These are phyloP conservation scores for Westerdykella sp. DNA, from an alignment of 2,329 filamentous ascomycete species.

Conservation along the genomic window DNA sequence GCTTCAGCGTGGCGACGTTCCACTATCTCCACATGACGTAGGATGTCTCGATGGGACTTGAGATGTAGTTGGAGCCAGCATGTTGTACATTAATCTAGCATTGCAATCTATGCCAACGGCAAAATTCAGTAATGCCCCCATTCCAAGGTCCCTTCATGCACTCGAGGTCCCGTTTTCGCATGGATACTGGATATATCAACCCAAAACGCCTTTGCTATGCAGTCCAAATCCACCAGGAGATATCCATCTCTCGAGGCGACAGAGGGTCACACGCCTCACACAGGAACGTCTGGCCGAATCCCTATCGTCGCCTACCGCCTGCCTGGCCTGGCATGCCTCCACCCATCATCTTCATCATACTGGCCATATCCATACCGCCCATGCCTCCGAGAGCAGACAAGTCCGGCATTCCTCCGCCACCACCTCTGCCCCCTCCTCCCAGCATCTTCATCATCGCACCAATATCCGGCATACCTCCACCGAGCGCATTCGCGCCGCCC, in stretches of 20 bases:
- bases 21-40: too few relatives aligned
- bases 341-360: constrained; percentile 36
- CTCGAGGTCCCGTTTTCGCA: too few relatives aligned
- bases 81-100: too few relatives aligned
- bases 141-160: too few relatives aligned
- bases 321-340: constrained; percentile 15
- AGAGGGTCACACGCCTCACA: too few relatives aligned
- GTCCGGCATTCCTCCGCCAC: constrained; percentile 57
- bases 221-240: constrained; percentile 1
- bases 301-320: constrained; percentile 17
- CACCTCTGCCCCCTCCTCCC: constrained; percentile 60
- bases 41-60: too few relatives aligned
- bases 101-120: too few relatives aligned
- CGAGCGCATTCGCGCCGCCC: constrained; percentile 65
- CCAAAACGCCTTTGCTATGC: constrained; percentile 29
- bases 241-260: not conserved
- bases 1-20: too few relatives aligned
- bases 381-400: constrained; percentile 56
- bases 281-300: not conserved
- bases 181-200: too few relatives aligned
- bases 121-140: too few relatives aligned
- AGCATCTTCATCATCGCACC: constrained; percentile 89
- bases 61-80: too few relatives aligned
- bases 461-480: constrained; percentile 69
- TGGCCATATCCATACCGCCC: constrained; percentile 40